These are phyloP conservation scores for Monilinia fructicola DNA, from an alignment of 2,329 filamentous ascomycete species.

Conservation along the genomic window DNA sequence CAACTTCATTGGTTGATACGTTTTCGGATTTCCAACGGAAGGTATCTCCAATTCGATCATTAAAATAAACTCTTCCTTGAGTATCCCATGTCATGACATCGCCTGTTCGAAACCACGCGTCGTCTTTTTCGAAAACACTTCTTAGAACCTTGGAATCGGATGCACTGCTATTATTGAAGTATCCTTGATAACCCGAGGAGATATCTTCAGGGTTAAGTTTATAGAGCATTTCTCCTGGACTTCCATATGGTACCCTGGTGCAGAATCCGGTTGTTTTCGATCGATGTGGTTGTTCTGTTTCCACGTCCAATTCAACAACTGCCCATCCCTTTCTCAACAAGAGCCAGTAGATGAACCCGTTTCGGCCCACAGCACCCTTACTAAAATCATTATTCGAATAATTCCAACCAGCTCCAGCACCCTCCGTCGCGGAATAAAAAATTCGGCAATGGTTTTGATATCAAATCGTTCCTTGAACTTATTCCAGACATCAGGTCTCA, in stretches of 20 bases:
- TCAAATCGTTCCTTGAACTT: slow-evolving; percentile 78
- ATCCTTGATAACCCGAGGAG: slow-evolving; percentile 70
- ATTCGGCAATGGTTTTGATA: slow-evolving; percentile 71
- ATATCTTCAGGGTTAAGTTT: slow-evolving; percentile 66
- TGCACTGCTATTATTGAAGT: slow-evolving; percentile 71
- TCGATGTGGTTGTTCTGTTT: slow-evolving; percentile 66
- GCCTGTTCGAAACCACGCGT: slow-evolving; percentile 82
- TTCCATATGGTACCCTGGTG: slow-evolving; percentile 54
- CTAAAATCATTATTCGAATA: slow-evolving; percentile 68
- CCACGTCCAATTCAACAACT: slow-evolving; percentile 69
- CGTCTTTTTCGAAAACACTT: slow-evolving; percentile 70
- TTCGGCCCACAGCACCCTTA: slow-evolving; percentile 75
- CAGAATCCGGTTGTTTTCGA: slow-evolving; percentile 70
- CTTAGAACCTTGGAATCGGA: slow-evolving; percentile 72
- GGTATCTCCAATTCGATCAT: slow-evolving; percentile 76
- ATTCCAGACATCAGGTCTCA: slow-evolving; percentile 84
- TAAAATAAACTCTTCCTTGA: slow-evolving; percentile 75
- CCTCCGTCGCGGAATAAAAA: slow-evolving; percentile 81
- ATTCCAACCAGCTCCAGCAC: slow-evolving; percentile 69
- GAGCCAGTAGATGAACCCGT: slow-evolving; percentile 60
- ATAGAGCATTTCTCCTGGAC: slow-evolving; percentile 75
- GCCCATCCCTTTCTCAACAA: slow-evolving; percentile 53
- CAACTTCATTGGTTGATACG: slow-evolving; percentile 78
- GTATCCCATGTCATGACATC: slow-evolving; percentile 71
- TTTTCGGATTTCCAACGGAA: slow-evolving; percentile 84